A percentile compares a stretch with the other conserved stretches of the same genome.
Conservation (phyloP, 2,329 filamentous ascomycete genomes). For the Fusarium proliferatum region DNA sequence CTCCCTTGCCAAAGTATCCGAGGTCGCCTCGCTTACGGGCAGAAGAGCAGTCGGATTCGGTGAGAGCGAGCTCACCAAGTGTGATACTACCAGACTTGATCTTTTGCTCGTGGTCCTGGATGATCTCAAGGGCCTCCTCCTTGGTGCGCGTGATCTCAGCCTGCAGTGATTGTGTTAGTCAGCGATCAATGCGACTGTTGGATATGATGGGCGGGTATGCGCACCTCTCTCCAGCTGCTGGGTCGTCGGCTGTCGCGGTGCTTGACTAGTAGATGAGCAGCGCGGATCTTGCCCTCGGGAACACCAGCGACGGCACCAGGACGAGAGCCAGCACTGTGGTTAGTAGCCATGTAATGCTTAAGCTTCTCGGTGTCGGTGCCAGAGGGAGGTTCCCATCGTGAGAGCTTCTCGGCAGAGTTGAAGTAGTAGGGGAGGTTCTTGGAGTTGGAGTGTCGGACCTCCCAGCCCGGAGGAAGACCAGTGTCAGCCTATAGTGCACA, state of each 20-base stretch:
- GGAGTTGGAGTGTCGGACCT: slow-evolving; percentile 97
- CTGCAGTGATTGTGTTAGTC: slow-evolving; percentile 46
- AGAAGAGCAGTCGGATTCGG: slow-evolving; percentile 95
- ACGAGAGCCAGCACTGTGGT: slow-evolving; percentile 74
- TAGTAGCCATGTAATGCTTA: slow-evolving; percentile 90
- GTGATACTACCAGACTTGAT: slow-evolving; percentile 77
- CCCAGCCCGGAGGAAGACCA: slow-evolving; percentile 88
- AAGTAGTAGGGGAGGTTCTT: slow-evolving; percentile 99
- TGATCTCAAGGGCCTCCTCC: slow-evolving; percentile 84
- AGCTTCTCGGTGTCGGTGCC: slow-evolving; percentile 92
- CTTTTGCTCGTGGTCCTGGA: slow-evolving; percentile 77
- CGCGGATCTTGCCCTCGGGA: slow-evolving; percentile 86
- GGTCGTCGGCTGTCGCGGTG: slow-evolving; percentile 89
- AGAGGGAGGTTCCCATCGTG: slow-evolving; percentile 92
- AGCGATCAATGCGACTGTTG: background rate
- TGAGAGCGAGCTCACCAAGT: slow-evolving; percentile 85
- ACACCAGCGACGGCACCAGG: slow-evolving; percentile 54
- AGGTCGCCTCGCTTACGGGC: slow-evolving; percentile 93
- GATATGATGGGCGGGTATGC: slow-evolving; percentile 13
- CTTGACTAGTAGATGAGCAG: slow-evolving; percentile 93
- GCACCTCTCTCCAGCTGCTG: slow-evolving; percentile 87
- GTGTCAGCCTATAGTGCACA: slow-evolving; percentile 68
- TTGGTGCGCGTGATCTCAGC: slow-evolving; percentile 88
- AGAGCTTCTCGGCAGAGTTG: slow-evolving; percentile 86
- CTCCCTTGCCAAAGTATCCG: slow-evolving; percentile 91